These are phyloP conservation scores for Uncinocarpus reesii DNA, from an alignment of 2,329 filamentous ascomycete genomes.

Conservation along the genomic window DNA sequence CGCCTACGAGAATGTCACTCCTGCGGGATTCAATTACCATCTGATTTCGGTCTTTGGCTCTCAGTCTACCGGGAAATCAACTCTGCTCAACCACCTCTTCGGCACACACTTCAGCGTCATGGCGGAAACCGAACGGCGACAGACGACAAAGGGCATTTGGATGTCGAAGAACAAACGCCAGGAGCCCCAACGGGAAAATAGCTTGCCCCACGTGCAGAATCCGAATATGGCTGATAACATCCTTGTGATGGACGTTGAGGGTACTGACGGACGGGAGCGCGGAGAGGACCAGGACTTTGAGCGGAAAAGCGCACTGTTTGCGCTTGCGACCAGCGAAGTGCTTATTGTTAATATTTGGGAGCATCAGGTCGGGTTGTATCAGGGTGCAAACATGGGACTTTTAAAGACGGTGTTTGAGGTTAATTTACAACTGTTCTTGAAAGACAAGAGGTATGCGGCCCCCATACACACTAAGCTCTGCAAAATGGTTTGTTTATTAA, in stretches of 20 bases:
- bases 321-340: conserved; percentile 92
- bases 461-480: background rate
- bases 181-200: conserved; percentile 34
- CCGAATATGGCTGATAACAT: conserved; percentile 88
- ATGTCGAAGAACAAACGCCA: conserved; percentile 87
- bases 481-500: no score
- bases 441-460: conserved; percentile 70
- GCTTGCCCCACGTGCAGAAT: conserved; percentile 21
- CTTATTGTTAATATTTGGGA: conserved; percentile 99
- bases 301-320: conserved; percentile 94
- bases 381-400: conserved; percentile 97
- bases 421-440: conserved; percentile 91
- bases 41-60: conserved; percentile 98
- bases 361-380: conserved; percentile 94
- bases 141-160: conserved; percentile 99
- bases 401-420: conserved; percentile 99
- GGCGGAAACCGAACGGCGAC: conserved; percentile 84
- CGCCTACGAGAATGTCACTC: conserved; percentile 64
- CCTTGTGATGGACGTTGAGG: conserved; percentile 97
- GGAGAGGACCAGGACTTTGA: conserved; percentile 99
- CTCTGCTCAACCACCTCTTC: conserved; percentile 89
- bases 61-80: conserved; percentile 97
- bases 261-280: conserved; percentile 88
- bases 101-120: conserved; percentile 95
- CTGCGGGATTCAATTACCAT: conserved; percentile 96